Conservation (phyloP, 75 land plant genomes). For the Selaginella moellendorffii region DNA sequence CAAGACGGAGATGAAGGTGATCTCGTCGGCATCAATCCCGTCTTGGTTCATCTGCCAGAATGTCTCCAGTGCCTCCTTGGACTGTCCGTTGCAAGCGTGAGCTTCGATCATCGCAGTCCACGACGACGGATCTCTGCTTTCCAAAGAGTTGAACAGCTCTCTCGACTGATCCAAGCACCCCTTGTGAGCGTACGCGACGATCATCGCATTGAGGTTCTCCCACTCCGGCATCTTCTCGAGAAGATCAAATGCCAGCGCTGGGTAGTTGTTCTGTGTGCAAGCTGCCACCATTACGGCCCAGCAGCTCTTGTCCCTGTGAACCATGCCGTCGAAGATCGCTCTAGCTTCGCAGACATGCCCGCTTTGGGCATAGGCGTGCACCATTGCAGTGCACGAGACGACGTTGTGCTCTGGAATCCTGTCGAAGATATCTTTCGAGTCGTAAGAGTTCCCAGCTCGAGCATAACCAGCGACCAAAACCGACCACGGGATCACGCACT, state of each 20-base stretch:
- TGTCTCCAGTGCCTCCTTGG: slow-evolving; percentile 6
- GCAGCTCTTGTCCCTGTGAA: slow-evolving; percentile 7
- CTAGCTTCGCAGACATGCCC: no score
- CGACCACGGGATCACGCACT: slow-evolving; percentile 34
- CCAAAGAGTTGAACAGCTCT: slow-evolving; percentile 11
- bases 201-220: no score
- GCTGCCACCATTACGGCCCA: background rate
- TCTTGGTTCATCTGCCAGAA: slow-evolving; percentile 15
- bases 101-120: slow-evolving; percentile 24
- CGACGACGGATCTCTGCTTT: slow-evolving; percentile 13
- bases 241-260: slow-evolving; percentile 7
- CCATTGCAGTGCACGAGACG: no score
- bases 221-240: no score
- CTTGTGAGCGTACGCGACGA: slow-evolving; percentile 16
- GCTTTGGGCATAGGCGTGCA: no score
- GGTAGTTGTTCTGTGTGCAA: slow-evolving; percentile 4
- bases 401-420: no score
- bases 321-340: slow-evolving; percentile 5
- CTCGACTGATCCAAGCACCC: slow-evolving; percentile 1
- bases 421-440: no score
- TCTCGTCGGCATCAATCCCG: background rate
- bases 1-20: slow-evolving; percentile 5
- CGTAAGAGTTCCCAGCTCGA: no score
- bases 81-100: background rate
- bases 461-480: background rate